A percentile compares a stretch with the other conserved stretches of the same genome.
These are phyloP conservation scores for Rhizopogon rudus DNA, from an alignment of 768 basidiomycete species.

Conservation along the genomic window DNA sequence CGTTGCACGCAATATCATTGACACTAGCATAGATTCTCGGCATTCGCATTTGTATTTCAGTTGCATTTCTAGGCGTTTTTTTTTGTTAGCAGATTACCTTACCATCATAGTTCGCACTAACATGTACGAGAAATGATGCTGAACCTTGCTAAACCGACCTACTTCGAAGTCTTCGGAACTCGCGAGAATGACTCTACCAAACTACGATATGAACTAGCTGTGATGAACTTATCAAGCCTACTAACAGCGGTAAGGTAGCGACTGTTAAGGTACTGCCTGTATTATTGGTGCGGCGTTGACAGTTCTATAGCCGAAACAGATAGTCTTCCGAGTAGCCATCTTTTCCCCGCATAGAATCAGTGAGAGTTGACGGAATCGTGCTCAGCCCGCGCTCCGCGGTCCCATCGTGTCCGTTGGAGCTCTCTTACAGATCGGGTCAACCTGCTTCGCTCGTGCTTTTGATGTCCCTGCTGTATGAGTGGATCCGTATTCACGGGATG, in stretches of 20 bases:
- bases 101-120: slow-evolving; percentile 14
- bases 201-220: neutral
- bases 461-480: neutral
- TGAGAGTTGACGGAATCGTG: neutral
- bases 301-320: slow-evolving; percentile 4
- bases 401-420: neutral
- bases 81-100: slow-evolving; percentile 25
- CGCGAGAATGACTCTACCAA: neutral
- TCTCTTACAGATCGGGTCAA: neutral
- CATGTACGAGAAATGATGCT: neutral
- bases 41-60: slow-evolving; percentile 30
- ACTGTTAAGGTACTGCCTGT: neutral
- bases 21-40: slow-evolving; percentile 32
- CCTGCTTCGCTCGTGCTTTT: neutral
- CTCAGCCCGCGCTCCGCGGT: slow-evolving; percentile 14
- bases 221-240: neutral
- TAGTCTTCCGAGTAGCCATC: slow-evolving; percentile 3
- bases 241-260: neutral
- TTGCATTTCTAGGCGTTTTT: slow-evolving; percentile 28
- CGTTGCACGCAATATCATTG: slow-evolving; percentile 24
- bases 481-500: neutral
- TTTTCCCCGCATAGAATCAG: slow-evolving; percentile 8
- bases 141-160: neutral
- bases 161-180: slow-evolving; percentile 5
- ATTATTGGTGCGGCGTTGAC: neutral